Base-by-base conservation (phyloP, 371 early-diverging fungal genomes). In the Batrachochytrium dendrobatidis region DNA sequence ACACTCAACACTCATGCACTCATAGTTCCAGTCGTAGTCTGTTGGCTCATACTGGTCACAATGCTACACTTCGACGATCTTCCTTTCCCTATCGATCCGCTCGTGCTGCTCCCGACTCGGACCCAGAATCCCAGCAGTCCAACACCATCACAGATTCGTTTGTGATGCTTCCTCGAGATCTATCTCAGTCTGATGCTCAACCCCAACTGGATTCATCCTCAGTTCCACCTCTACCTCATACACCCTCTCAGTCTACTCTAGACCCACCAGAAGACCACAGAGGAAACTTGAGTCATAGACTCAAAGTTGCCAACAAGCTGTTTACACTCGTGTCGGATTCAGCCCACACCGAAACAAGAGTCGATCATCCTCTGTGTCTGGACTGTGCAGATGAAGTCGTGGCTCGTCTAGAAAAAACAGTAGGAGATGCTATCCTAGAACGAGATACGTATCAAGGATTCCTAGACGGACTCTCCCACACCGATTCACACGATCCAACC, bases 311-410 rank as follows among this genome's bases (percentile, higher is more conserved):
- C 2, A 81, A 72, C 49, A 78, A 81, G 25, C 64, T 89, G 22
- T 87, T 87, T 70, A 84, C 85, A 48, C 57, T 87, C 56, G 82
- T 87, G 74, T 84, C 85, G 0, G 77, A 81, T 3, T 78, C 79
- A 59, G 82, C 87, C 2, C 82, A 84, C 35, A 12, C 46, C 46
- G n/a, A n/a, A n/a, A n/a, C n/a, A n/a, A n/a, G n/a, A n/a, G 79
- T 86, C 2, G 86, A 87, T 60, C 93, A 93, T 59, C 92, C 92
- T 12, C 77, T 93, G 68, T 95, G 95, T 67, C 84, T 86, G 55
- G 91, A 89, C 50, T 95, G 95, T 60, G 86, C 89, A 0, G 92
- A 91, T 54, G 79, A 86, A 66, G 61, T 92, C 50, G 54, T 83
- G 34, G 82, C 86, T 34, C 71, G 72, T 28, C 69, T 95, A 55